Percentiles rank a stretch among this genome's conserved stretches.
Evolutionary conservation across 768 basidiomycete species (phyloP).

Genomic region (Mycena olivaceomarginata): DNA sequence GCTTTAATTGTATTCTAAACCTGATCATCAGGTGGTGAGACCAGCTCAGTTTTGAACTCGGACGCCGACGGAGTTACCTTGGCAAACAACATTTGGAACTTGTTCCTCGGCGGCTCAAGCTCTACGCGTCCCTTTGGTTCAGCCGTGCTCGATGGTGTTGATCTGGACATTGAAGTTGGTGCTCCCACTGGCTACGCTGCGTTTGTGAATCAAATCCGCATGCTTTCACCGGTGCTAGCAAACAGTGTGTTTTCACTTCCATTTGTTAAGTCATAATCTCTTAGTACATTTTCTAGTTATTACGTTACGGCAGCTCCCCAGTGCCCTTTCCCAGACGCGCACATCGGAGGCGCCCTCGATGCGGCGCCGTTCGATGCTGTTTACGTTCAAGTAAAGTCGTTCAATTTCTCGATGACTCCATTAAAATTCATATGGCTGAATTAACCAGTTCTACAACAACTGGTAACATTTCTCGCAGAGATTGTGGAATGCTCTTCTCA

Average conservation of each 20-base stretch:
- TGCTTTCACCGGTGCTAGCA: slow-evolving; percentile 68
- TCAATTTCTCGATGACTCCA: slow-evolving; percentile 11
- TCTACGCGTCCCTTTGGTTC: slow-evolving; percentile 78
- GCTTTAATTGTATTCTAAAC: not conserved
- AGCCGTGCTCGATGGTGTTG: slow-evolving; percentile 83
- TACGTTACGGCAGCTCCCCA: slow-evolving; percentile 77
- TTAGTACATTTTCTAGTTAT: slow-evolving; percentile 61
- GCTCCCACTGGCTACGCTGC: slow-evolving; percentile 68
- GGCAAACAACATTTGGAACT: slow-evolving; percentile 79
- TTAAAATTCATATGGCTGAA: slow-evolving; percentile 20
- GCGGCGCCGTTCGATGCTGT: slow-evolving; percentile 80
- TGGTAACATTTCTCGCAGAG: slow-evolving; percentile 53
- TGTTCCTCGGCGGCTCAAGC: slow-evolving; percentile 72
- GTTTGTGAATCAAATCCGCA: slow-evolving; percentile 71
- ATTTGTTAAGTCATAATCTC: not conserved
- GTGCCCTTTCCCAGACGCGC: slow-evolving; percentile 83
- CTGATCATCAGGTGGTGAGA: not conserved
- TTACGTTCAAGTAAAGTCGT: slow-evolving; percentile 80
- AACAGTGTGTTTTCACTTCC: slow-evolving; percentile 60
- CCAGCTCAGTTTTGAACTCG: slow-evolving; percentile 57
- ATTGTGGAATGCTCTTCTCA: not conserved
- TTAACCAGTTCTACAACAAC: slow-evolving; percentile 65
- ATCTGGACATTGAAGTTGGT: slow-evolving; percentile 84
- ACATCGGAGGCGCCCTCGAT: slow-evolving; percentile 74
- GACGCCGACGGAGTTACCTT: slow-evolving; percentile 72